A percentile compares a stretch with the other conserved stretches of the same genome.
Conservation (phyloP, 441 rosid species). For the Pelargonium citronellum region DNA sequence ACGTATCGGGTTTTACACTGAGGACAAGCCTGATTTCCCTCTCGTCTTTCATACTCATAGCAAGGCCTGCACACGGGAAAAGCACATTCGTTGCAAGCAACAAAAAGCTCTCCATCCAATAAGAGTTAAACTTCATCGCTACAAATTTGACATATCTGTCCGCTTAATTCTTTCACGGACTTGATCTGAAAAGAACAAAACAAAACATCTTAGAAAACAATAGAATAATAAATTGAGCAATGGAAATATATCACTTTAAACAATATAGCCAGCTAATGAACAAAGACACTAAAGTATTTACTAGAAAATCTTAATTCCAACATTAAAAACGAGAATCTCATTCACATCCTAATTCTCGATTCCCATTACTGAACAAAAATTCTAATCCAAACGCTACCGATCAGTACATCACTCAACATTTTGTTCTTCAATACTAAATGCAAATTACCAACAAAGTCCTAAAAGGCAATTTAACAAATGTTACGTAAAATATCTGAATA, state of each 20-base stretch:
- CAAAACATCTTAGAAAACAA: background rate
- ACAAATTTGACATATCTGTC: slow-evolving; percentile 74
- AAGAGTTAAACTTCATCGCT: slow-evolving; percentile 67
- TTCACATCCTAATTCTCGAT: no score
- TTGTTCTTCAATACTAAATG: no score
- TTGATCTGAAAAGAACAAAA: slow-evolving; percentile 39
- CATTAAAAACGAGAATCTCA: no score
- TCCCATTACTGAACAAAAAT: no score
- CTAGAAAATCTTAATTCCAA: background rate
- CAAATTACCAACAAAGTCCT: no score
- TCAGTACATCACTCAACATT: no score
- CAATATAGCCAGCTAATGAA: background rate
- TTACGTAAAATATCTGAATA: no score
- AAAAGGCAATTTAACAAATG: no score
- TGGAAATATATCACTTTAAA: background rate
- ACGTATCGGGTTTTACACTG: slow-evolving; percentile 77
- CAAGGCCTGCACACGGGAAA: slow-evolving; percentile 85
- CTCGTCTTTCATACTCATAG: slow-evolving; percentile 86
- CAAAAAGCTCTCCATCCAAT: slow-evolving; percentile 58
- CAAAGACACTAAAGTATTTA: background rate
- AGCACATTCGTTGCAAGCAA: slow-evolving; percentile 91
- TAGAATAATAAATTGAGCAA: background rate
- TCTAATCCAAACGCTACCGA: no score
- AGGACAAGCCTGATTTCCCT: slow-evolving; percentile 75
- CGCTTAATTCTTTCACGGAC: slow-evolving; percentile 62